Evolutionary conservation across 106 monocot species (phyloP).

Genomic region (Apostasia ramifera): DNA sequence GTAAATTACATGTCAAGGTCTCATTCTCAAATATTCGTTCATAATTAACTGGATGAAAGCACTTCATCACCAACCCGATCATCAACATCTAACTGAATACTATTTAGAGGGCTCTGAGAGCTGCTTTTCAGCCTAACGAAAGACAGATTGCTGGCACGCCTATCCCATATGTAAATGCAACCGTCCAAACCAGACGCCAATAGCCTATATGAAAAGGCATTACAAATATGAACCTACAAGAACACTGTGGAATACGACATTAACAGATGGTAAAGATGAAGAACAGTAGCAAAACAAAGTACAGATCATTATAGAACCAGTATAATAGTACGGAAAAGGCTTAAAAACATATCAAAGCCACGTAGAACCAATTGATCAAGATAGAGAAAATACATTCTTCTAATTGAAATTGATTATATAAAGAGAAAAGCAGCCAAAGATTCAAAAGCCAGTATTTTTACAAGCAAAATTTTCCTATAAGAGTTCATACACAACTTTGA

Average conservation of each 20-base stretch:
- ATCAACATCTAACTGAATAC: slow-evolving; percentile 63
- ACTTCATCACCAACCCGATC: slow-evolving; percentile 43
- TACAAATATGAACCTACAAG: slow-evolving; percentile 3
- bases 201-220: slow-evolving; percentile 36
- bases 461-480: too few species aligned
- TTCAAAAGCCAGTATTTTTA: too few species aligned
- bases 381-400: too few species aligned
- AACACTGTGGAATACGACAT: not conserved
- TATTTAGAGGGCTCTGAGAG: slow-evolving; percentile 54
- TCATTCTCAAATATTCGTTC: not conserved
- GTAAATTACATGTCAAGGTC: too few species aligned
- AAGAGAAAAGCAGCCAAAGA: too few species aligned
- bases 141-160: slow-evolving; percentile 44
- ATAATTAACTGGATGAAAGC: not conserved
- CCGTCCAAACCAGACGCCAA: slow-evolving; percentile 82
- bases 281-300: not conserved
- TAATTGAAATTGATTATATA: too few species aligned
- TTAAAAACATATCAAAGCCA: not conserved
- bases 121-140: slow-evolving; percentile 42
- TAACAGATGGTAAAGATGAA: not conserved
- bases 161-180: slow-evolving; percentile 72
- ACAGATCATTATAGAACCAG: not conserved
- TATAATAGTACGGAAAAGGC: not conserved
- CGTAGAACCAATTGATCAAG: too few species aligned
- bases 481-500: too few species aligned